Percentiles rank a stretch among this genome's conserved stretches.
Evolutionary conservation across 192 early-diverging fungal genomes (phyloP).

Genomic region (Rhizophagus clarus): DNA sequence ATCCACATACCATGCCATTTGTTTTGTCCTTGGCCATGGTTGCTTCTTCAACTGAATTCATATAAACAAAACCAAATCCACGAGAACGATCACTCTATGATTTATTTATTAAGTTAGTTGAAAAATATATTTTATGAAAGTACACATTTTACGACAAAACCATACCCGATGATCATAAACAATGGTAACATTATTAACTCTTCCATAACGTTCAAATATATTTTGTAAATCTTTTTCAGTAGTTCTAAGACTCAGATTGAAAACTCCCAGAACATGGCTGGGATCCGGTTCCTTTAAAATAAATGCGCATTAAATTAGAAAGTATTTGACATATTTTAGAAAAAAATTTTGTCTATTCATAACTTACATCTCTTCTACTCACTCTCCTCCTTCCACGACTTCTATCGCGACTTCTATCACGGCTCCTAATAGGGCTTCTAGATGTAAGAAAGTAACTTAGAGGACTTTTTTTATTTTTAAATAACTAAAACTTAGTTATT

Average conservation of each 20-base stretch:
- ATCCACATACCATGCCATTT: slow-evolving; percentile 56
- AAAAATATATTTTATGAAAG: background rate
- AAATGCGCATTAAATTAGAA: background rate
- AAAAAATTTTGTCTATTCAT: too few relatives aligned
- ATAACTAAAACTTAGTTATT: background rate
- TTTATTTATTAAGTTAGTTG: slow-evolving; percentile 19
- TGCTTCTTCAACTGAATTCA: slow-evolving; percentile 51
- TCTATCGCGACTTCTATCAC: slow-evolving; percentile 29
- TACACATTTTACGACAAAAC: background rate
- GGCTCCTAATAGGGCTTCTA: background rate
- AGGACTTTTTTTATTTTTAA: background rate
- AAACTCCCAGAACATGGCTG: slow-evolving; percentile 68
- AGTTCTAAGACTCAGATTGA: slow-evolving; percentile 66
- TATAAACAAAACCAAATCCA: slow-evolving; percentile 73
- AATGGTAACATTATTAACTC: slow-evolving; percentile 58
- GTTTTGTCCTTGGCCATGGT: slow-evolving; percentile 56
- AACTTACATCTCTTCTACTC: slow-evolving; percentile 17
- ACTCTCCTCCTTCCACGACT: slow-evolving; percentile 28
- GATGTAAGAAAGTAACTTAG: background rate
- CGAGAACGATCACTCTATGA: slow-evolving; percentile 60
- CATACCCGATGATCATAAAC: slow-evolving; percentile 62
- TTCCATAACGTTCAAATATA: slow-evolving; percentile 59
- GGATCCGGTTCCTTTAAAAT: slow-evolving; percentile 36
- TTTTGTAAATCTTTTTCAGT: slow-evolving; percentile 59
- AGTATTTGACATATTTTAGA: too few relatives aligned